These are phyloP conservation scores for Oenanthe javanica DNA, from an alignment of 140 eudicot species.

Conservation along the genomic window DNA sequence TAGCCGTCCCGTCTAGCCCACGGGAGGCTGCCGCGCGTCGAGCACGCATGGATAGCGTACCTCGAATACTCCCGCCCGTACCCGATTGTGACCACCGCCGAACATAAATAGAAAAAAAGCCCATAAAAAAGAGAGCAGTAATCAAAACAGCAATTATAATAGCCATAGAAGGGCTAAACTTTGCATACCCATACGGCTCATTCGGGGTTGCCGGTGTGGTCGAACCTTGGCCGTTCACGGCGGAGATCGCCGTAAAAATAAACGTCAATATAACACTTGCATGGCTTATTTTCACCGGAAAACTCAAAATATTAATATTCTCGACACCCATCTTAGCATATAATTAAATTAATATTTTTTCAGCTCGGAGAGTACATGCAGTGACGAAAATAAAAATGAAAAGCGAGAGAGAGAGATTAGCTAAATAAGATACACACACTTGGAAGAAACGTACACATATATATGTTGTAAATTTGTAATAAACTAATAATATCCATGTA, in stretches of 20 bases:
- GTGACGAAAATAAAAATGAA: too few species aligned
- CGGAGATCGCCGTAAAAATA: background rate
- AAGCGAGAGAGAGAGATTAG: background rate
- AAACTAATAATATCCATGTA: background rate
- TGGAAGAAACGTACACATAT: background rate
- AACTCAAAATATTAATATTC: background rate
- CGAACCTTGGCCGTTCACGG: slow-evolving; percentile 15
- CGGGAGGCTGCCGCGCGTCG: slow-evolving; percentile 40
- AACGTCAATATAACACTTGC: background rate
- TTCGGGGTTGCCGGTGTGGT: slow-evolving; percentile 7
- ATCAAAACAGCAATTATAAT: slow-evolving; percentile 46
- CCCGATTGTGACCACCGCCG: slow-evolving; percentile 31
- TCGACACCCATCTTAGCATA: background rate
- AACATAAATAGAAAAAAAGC: slow-evolving; percentile 50
- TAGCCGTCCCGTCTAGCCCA: slow-evolving; percentile 54
- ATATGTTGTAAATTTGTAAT: background rate
- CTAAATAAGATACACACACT: background rate
- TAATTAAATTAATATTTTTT: background rate
- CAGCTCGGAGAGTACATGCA: background rate
- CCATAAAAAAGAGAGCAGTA: slow-evolving; percentile 52
- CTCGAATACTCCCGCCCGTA: slow-evolving; percentile 23
- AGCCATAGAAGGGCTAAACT: slow-evolving; percentile 52
- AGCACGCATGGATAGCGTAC: slow-evolving; percentile 22
- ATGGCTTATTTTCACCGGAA: background rate
- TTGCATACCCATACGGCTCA: slow-evolving; percentile 17